Conservation (phyloP, 2,329 filamentous ascomycete genomes). For the Blastomyces gilchristii region DNA sequence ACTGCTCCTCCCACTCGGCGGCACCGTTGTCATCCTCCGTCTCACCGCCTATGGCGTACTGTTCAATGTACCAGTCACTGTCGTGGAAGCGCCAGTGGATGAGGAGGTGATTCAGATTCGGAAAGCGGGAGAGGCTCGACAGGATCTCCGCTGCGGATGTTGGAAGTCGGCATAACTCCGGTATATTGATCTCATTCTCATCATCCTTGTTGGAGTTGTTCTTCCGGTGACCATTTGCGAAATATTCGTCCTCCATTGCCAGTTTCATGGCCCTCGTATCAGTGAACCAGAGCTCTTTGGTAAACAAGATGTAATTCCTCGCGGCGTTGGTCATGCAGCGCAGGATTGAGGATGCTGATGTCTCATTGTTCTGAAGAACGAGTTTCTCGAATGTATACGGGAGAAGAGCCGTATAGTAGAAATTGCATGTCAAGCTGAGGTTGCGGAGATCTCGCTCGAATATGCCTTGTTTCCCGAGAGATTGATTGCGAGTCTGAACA, state of each 20-base stretch:
- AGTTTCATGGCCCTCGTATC: not conserved
- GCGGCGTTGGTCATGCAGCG: not conserved
- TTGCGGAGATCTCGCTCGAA: not conserved
- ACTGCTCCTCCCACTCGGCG: not conserved
- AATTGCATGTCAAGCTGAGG: not conserved
- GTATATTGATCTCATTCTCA: not conserved
- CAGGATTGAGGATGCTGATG: not conserved
- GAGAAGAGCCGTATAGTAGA: not conserved
- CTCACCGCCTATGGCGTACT: not conserved
- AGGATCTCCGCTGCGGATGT: not conserved
- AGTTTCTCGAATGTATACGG: not conserved
- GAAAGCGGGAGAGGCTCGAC: not conserved
- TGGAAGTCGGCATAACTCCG: not conserved
- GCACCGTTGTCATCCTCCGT: not conserved
- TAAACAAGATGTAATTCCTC: not conserved
- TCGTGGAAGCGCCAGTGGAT: not conserved
- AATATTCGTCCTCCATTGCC: not conserved
- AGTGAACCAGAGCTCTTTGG: not conserved
- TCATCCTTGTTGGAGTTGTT: not conserved
- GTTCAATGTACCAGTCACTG: not conserved
- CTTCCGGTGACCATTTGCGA: not conserved
- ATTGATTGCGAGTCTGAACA: not conserved
- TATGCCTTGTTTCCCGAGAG: not conserved
- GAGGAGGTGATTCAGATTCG: not conserved
- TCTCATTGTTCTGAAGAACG: not conserved